phyloP scores from a whole-genome alignment of 345 rosid genomes.

The Alliaria petiolata region DNA sequence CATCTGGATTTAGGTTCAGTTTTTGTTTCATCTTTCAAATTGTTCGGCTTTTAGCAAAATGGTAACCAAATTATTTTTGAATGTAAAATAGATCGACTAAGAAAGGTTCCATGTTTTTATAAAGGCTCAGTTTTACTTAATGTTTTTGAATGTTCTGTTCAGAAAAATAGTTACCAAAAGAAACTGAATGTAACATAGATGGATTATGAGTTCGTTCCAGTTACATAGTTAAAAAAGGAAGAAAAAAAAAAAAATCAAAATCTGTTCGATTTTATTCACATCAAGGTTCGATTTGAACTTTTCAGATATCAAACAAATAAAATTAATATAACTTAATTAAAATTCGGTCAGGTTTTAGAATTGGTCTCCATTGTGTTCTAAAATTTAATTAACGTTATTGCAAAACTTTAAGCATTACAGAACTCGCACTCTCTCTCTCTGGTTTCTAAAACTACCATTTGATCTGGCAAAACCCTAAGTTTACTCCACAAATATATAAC shows the following conservation, averaged over 20 bases:
- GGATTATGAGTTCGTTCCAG: background rate
- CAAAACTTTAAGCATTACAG: slow-evolving; percentile 14
- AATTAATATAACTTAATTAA: background rate
- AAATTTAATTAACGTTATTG: background rate
- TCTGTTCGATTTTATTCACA: background rate
- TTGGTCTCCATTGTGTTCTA: background rate
- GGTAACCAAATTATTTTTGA: background rate
- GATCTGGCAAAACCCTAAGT: slow-evolving; percentile 20
- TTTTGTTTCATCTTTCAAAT: background rate
- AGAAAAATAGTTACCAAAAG: background rate
- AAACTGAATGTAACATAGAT: background rate
- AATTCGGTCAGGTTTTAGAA: background rate
- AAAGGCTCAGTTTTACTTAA: too few species aligned
- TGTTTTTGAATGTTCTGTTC: too few species aligned
- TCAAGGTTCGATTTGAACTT: background rate
- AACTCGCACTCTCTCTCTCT: slow-evolving; percentile 10
- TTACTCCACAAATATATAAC: background rate
- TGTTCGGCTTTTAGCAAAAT: background rate
- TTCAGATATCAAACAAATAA: background rate
- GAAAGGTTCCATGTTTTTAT: background rate
- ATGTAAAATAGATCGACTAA: background rate
- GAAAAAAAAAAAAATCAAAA: too few species aligned
- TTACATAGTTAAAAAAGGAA: too few species aligned
- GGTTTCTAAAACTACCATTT: slow-evolving; percentile 18
- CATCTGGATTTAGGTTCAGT: background rate